Conservation (phyloP, 2,329 filamentous ascomycete genomes). For the Penicillium griseofulvum region DNA sequence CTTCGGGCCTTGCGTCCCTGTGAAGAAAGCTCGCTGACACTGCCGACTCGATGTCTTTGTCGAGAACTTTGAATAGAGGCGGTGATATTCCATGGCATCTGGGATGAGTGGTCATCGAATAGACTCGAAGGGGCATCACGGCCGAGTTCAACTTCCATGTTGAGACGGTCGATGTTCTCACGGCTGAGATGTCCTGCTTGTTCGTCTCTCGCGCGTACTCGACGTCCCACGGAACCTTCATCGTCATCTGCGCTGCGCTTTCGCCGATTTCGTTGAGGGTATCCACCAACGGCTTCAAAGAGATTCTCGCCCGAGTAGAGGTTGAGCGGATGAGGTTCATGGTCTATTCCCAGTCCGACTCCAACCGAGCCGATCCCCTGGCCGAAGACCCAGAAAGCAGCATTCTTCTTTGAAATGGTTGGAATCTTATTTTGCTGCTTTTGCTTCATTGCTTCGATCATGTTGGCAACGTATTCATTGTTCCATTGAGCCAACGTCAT, state of each 20-base stretch:
- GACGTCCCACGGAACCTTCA: conserved; percentile 25
- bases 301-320: conserved; percentile 59
- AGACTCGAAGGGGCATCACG: conserved; percentile 66
- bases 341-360: conserved; percentile 41
- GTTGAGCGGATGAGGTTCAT: conserved; percentile 52
- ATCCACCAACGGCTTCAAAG: conserved; percentile 48
- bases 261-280: conserved; percentile 15
- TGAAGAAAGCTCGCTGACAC: conserved; percentile 36
- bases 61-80: conserved; percentile 55
- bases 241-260: conserved; percentile 31
- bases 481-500: conserved; percentile 58
- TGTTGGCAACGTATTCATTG: conserved; percentile 59
- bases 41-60: conserved; percentile 40
- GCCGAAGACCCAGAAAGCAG: conserved; percentile 59
- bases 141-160: conserved; percentile 62
- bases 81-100: conserved; percentile 68
- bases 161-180: conserved; percentile 10
- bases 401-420: conserved; percentile 60
- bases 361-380: conserved; percentile 57
- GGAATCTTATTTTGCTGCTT: conserved; percentile 46
- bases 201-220: conserved; percentile 40
- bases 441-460: conserved; percentile 48
- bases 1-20: conserved; percentile 34
- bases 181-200: conserved; percentile 36
- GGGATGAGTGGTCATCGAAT: conserved; percentile 63